Conservation (phyloP, 768 basidiomycete genomes). For the Lactarius vividus region DNA sequence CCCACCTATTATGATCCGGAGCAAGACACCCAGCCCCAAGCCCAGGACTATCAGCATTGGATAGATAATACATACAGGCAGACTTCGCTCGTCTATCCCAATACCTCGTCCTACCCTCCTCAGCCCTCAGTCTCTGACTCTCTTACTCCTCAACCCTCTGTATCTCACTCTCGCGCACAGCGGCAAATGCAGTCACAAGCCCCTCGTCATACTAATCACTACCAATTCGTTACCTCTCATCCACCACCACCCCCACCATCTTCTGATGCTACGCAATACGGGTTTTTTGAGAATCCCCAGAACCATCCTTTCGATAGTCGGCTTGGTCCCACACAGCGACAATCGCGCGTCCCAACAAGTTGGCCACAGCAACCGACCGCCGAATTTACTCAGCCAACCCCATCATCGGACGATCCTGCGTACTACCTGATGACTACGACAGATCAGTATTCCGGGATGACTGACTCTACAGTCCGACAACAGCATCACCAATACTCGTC, state of each 20-base stretch:
- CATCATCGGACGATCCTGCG: not conserved
- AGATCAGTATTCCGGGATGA: not conserved
- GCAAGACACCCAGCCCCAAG: slow-evolving; percentile 11
- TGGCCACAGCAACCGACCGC: not conserved
- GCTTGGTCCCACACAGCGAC: not conserved
- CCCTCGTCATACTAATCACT: slow-evolving; percentile 11
- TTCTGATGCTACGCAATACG: not conserved
- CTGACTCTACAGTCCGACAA: not conserved
- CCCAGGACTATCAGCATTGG: slow-evolving; percentile 23
- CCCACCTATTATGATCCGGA: slow-evolving; percentile 29
- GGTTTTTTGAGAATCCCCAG: not conserved
- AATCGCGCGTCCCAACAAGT: not conserved
- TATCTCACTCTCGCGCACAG: not conserved
- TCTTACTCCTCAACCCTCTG: not conserved
- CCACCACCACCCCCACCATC: not conserved
- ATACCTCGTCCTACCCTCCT: not conserved
- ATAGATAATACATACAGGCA: not conserved
- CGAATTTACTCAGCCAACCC: not conserved
- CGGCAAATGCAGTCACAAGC: not conserved
- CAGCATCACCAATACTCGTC: not conserved
- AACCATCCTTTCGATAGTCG: not conserved
- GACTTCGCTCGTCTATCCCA: slow-evolving; percentile 2
- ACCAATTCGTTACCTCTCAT: slow-evolving; percentile 22
- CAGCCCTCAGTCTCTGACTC: not conserved
- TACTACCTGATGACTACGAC: not conserved